Conservation (phyloP, 1,284 basidiomycete species). For the Ceratobasidium sp. region DNA sequence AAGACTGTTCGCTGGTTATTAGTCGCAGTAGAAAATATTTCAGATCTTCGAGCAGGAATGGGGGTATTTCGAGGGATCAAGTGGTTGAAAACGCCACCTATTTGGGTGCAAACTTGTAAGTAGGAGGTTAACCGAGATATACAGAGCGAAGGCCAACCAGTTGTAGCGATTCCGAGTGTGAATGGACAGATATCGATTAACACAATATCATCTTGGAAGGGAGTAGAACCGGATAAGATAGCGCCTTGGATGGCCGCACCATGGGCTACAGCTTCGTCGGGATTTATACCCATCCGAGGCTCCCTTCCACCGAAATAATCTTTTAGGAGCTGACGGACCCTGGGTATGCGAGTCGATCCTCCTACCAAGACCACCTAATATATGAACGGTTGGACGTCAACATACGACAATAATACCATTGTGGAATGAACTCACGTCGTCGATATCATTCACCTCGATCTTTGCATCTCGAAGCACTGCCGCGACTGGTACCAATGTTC, state of each 20-base stretch:
- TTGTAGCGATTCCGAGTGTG: constrained; percentile 71
- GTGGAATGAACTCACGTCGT: constrained; percentile 66
- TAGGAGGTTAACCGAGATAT: too few species aligned
- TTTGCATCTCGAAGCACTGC: constrained; percentile 72
- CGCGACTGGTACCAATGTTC: constrained; percentile 74
- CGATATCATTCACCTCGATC: constrained; percentile 71
- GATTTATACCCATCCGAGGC: constrained; percentile 64
- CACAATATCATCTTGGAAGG: constrained; percentile 63
- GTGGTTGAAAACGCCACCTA: constrained; percentile 72
- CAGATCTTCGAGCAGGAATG: constrained; percentile 73
- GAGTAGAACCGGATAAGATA: constrained; percentile 66
- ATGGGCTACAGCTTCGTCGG: constrained; percentile 68
- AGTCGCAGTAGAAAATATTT: constrained; percentile 71
- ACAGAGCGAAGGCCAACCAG: too few species aligned
- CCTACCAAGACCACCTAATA: constrained; percentile 65
- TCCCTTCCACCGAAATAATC: constrained; percentile 67
- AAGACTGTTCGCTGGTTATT: constrained; percentile 66
- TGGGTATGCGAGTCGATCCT: constrained; percentile 72
- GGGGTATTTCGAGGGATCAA: constrained; percentile 71
- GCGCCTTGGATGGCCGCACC: constrained; percentile 71
- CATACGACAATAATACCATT: too few species aligned
- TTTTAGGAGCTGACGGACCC: constrained; percentile 70
- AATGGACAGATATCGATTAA: constrained; percentile 71
- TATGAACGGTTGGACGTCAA: too few species aligned
- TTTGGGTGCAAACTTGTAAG: constrained; percentile 75